These are phyloP conservation scores for Fermentozyma sake DNA, from an alignment of 1,139 yeast species.

Conservation along the genomic window DNA sequence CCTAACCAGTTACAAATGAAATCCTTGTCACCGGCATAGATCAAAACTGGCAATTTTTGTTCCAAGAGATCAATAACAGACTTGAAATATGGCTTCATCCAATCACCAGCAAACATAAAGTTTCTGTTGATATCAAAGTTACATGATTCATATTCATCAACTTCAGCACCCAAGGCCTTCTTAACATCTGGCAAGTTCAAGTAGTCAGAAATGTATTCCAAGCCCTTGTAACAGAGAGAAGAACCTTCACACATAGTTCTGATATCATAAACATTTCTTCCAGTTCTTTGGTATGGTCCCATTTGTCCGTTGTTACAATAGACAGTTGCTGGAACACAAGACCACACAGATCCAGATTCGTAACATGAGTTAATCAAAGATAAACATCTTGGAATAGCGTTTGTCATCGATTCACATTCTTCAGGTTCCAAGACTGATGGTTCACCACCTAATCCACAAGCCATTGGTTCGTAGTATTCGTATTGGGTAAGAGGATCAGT, in stretches of 20 bases:
- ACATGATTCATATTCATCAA: constrained; percentile 77
- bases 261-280: constrained; percentile 90
- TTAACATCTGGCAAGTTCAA: constrained; percentile 67
- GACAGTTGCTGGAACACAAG: constrained; percentile 90
- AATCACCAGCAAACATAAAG: constrained; percentile 83
- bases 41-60: constrained; percentile 60
- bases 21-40: constrained; percentile 85
- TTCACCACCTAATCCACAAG: constrained; percentile 92
- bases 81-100: constrained; percentile 85
- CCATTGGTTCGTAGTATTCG: constrained; percentile 92
- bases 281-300: constrained; percentile 87
- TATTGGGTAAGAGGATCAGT: constrained; percentile 91
- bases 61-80: constrained; percentile 56
- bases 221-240: constrained; percentile 68
- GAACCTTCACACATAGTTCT: constrained; percentile 77
- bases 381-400: constrained; percentile 75
- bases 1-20: constrained; percentile 87
- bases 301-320: constrained; percentile 87
- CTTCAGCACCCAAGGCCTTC: constrained; percentile 89
- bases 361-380: constrained; percentile 79
- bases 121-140: constrained; percentile 79
- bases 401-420: constrained; percentile 74
- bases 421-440: constrained; percentile 75
- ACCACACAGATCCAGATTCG: constrained; percentile 69
- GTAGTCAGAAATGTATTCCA: constrained; percentile 63